Evolutionary conservation across 495 filamentous ascomycete species (phyloP), one percentile per base, ranked within the genome.

Genomic region (Penicillium lividum): DNA sequence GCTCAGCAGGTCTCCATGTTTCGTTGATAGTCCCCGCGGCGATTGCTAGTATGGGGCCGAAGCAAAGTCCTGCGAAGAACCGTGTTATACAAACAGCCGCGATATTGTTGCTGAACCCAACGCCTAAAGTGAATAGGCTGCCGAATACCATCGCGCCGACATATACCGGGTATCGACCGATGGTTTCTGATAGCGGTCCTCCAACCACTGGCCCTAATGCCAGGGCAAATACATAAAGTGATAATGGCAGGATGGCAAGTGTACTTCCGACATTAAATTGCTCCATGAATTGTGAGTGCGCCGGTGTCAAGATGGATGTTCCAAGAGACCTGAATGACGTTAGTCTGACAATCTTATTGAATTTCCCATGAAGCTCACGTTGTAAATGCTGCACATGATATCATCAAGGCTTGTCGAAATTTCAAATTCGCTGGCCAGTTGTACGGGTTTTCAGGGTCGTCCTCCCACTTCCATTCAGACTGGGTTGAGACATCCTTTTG

Each of bases 91-190:
- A 73, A 4, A 90, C 60, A 0, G 74, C 76, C 18, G 73, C 81
- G 42, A 90, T 80, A 7, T 72, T 83, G 16, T 80, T 74, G 18
- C 80, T 78, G 48, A 88, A 77, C 0, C 80, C 86, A 16, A 78
- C 78, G 11, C 88, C 89, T 1, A 90, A 58, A 0, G 81, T 83
- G 69, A 90, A 91, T 4, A 90, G 67, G 15, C 79, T 77, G 36
- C 76, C 82, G 0, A 86, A 36, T 1, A 81, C 76, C 1, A 77
- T 64, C 0, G 78, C 81, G 13, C 77, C 75, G 4, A 85, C 16
- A 61, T 82, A 88, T 15, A 89, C 75, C 3, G 76, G 69, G 33
- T 78, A 76, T 28, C 86, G 75, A 7, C 86, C 86, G 50, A 76
- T 63, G 0, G 82, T 86, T 60, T 89, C 86, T 60, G 81, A 85